Percentiles rank a stretch among this genome's conserved stretches.
phyloP scores from a whole-genome alignment of 2,329 filamentous ascomycete genomes.

The Capronia coronata region DNA sequence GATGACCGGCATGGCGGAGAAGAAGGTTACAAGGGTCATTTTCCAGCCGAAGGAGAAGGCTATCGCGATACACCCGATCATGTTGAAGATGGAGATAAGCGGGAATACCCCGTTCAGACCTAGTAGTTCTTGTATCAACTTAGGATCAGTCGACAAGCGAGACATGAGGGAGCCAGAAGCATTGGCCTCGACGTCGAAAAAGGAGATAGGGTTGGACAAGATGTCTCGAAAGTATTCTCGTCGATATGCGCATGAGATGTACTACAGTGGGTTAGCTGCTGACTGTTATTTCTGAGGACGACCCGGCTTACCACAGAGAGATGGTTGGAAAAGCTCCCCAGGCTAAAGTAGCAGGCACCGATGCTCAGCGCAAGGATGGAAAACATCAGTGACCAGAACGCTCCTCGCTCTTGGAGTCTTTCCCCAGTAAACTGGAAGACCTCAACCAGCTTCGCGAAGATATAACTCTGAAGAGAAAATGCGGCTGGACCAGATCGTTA shows the following conservation, averaged over 20 bases:
- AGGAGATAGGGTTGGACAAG: constrained; percentile 39
- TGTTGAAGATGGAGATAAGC: constrained; percentile 60
- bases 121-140: constrained; percentile 46
- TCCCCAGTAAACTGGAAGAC: constrained; percentile 42
- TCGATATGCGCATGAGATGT: constrained; percentile 35
- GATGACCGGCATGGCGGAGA: constrained; percentile 51
- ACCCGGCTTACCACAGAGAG: constrained; percentile 32
- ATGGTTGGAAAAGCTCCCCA: constrained; percentile 43
- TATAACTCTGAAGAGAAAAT: constrained; percentile 35
- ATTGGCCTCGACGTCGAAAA: constrained; percentile 43
- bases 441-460: constrained; percentile 46
- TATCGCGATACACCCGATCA: constrained; percentile 59
- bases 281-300: constrained; percentile 29
- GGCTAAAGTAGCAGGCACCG: constrained; percentile 39
- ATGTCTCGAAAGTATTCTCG: constrained; percentile 44
- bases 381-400: constrained; percentile 53
- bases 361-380: constrained; percentile 49
- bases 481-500: constrained; percentile 43
- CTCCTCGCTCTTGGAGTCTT: constrained; percentile 37
- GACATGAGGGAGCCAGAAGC: constrained; percentile 45
- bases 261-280: constrained; percentile 28
- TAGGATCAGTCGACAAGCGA: constrained; percentile 45
- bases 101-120: constrained; percentile 64
- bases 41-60: constrained; percentile 72
- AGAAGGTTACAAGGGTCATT: constrained; percentile 60